phyloP scores from a whole-genome alignment of 176 grass and related monocot species.

The Aegilops speltoides region DNA sequence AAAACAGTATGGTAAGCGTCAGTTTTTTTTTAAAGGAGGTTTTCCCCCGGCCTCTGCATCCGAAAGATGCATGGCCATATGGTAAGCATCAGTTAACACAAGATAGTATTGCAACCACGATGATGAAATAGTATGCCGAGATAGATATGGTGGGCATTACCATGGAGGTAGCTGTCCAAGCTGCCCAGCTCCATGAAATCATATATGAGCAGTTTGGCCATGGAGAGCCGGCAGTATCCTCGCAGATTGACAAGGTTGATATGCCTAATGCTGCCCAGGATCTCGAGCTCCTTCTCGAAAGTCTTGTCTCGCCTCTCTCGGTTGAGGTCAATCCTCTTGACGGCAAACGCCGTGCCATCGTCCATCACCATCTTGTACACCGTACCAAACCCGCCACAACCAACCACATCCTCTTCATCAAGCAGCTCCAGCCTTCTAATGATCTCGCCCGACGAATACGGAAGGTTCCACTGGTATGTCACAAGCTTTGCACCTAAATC shows the following conservation, averaged over 20 bases:
- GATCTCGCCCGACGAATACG: conserved; percentile 86
- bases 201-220: conserved; percentile 78
- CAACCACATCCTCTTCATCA: conserved; percentile 80
- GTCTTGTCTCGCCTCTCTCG: conserved; percentile 49
- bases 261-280: conserved; percentile 89
- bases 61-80: no score
- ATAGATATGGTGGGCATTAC: conserved; percentile 22
- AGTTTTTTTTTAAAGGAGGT: no score
- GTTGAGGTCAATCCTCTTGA: conserved; percentile 80
- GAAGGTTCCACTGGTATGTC: conserved; percentile 92
- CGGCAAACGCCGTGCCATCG: conserved; percentile 69
- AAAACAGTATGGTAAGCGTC: neutral
- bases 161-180: conserved; percentile 80
- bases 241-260: conserved; percentile 92
- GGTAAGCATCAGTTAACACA: neutral
- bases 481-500: conserved; percentile 80
- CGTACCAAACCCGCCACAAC: conserved; percentile 84
- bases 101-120: neutral
- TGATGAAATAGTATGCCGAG: neutral
- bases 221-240: conserved; percentile 72
- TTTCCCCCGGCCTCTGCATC: no score
- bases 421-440: conserved; percentile 84
- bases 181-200: conserved; percentile 85
- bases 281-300: conserved; percentile 93
- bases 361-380: conserved; percentile 98